Base-by-base conservation (phyloP, 805 yeast species). In the Candida pseudofarinosa region DNA sequence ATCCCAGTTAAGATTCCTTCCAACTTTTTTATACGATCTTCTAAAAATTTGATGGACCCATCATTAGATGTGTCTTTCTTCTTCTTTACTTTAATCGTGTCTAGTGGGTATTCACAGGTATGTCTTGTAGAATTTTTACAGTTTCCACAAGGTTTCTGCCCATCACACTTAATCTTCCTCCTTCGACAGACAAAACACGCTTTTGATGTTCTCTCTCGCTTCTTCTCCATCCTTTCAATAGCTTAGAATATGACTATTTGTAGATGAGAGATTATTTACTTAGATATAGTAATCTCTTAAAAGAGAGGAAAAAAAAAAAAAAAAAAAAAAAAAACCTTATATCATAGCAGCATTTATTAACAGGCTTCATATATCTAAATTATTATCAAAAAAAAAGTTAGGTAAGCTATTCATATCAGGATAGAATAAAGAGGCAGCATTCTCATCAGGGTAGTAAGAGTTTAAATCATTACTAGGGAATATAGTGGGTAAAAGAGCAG, bases 351-450 rank as follows among this genome's bases (percentile, higher is more conserved):
- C 28, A 23, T 23, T 7, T 23, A 23, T 23, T 23, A 10, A 10
- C 10, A 7, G n/a, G 6, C 10, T 23, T 10, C 10, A 23, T 23
- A 23, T 23, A 23, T 62, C 63, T 30, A 60, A 41, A 42, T 55
- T 64, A 37, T 65, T 65, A 42, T 69, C 74, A 38, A 55, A 65
- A 49, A 69, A 68, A 43, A 60, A 66, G 46, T 68, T 69, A 12
- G 73, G 73, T 43, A 62, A 48, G 34, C 50, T 55, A 40, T 54
- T 52, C 52, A 62, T 49, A 42, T 62, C 67, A 14, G 61, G 52
- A 19, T 48, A 47, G 10, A 60, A 46, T 45, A 55, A 47, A 42
- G 44, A 50, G 12, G 54, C 41, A 4, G 54, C 34, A 5, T 49
- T 49, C n/a, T 60, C 67, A 19, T 56, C 63, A 13, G 57, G 44